These are phyloP conservation scores for Zizania palustris DNA, from an alignment of 202 grass and related monocot genomes.

Conservation along the genomic window DNA sequence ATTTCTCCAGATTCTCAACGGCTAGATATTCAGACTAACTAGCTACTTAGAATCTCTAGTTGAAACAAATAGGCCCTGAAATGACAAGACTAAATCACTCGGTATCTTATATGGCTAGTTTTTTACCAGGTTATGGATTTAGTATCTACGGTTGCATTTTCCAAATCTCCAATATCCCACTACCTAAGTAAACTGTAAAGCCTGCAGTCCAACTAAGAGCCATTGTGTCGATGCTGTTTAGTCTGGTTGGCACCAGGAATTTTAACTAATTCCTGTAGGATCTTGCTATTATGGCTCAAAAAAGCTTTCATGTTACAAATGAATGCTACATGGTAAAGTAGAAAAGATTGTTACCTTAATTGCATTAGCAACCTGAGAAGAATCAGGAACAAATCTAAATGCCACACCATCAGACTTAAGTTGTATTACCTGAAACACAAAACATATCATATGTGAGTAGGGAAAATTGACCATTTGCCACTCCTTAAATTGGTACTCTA, in stretches of 20 bases:
- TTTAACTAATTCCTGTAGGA: no score
- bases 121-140: background rate
- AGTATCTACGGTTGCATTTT: background rate
- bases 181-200: background rate
- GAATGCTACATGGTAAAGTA: no score
- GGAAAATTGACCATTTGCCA: background rate
- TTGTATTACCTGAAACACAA: slow-evolving; percentile 73
- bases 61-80: no score
- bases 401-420: slow-evolving; percentile 81
- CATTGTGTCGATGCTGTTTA: no score
- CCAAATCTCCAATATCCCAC: background rate
- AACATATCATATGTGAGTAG: background rate
- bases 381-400: slow-evolving; percentile 87
- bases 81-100: background rate
- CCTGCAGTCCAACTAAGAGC: background rate
- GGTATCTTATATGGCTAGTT: background rate
- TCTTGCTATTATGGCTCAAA: no score
- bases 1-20: no score
- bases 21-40: no score
- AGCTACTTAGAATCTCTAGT: no score
- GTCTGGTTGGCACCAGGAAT: no score
- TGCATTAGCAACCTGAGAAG: slow-evolving; percentile 84
- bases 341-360: slow-evolving; percentile 59
- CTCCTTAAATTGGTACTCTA: background rate
- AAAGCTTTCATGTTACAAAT: no score